Evolutionary conservation across 257 asterid species (phyloP).

Genomic region (Solanum medicagineum): DNA sequence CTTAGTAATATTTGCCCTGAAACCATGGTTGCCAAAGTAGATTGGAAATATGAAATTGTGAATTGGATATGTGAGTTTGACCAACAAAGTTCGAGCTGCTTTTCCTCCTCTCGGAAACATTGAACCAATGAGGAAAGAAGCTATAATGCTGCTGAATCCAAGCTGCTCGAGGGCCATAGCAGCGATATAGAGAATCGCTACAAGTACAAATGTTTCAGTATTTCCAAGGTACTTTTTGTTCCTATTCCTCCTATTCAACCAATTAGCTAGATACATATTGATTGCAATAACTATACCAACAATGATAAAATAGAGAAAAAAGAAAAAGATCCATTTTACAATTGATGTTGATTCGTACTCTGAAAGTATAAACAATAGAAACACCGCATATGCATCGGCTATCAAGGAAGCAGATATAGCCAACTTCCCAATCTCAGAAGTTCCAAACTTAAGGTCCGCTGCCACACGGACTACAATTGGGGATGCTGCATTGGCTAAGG

Average conservation of each 20-base stretch:
- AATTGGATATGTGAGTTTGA: constrained; percentile 66
- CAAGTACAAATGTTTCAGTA: constrained; percentile 45
- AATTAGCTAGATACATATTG: constrained; percentile 38
- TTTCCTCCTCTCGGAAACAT: constrained; percentile 92
- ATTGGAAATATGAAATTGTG: constrained; percentile 81
- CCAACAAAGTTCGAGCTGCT: constrained; percentile 70
- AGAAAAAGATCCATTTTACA: constrained; percentile 27
- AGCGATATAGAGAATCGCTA: constrained; percentile 61
- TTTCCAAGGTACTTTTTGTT: constrained; percentile 70
- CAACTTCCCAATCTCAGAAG: constrained; percentile 68
- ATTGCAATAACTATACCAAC: constrained; percentile 35
- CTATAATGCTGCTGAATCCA: constrained; percentile 77
- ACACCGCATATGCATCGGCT: constrained; percentile 62
- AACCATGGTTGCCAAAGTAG: constrained; percentile 89
- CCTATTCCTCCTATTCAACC: constrained; percentile 72
- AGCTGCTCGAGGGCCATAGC: constrained; percentile 62
- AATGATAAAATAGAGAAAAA: constrained; percentile 25
- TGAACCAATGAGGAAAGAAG: constrained; percentile 71
- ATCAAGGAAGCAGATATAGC: constrained; percentile 71
- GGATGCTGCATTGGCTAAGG: constrained; percentile 74
- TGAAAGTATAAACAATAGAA: constrained; percentile 44
- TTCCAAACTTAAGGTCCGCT: constrained; percentile 70
- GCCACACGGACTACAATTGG: constrained; percentile 77
- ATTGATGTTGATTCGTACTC: constrained; percentile 11
- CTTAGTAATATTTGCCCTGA: constrained; percentile 59